phyloP scores from a whole-genome alignment of 1,139 yeast genomes.

The Torulaspora globosa region DNA sequence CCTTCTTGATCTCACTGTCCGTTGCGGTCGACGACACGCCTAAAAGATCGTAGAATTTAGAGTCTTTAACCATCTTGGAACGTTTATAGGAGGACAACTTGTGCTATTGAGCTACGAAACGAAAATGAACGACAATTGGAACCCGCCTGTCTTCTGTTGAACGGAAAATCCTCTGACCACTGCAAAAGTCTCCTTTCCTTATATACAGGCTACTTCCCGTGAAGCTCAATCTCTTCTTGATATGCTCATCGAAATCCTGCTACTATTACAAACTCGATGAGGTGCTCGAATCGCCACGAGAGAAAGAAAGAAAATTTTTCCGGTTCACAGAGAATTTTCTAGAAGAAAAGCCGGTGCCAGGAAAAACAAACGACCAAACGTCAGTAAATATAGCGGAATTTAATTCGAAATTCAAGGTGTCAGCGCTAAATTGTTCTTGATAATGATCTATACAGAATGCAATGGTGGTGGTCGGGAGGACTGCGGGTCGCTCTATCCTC shows the following conservation, averaged over 20 bases:
- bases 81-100: constrained; percentile 16
- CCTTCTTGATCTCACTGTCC: constrained; percentile 85
- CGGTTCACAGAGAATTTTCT: neutral
- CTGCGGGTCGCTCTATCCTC: too few relatives aligned
- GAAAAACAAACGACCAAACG: neutral
- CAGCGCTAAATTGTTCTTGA: too few relatives aligned
- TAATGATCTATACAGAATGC: neutral
- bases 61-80: constrained; percentile 75
- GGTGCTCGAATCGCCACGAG: neutral
- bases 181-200: neutral
- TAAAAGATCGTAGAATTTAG: constrained; percentile 78
- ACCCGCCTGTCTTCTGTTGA: neutral
- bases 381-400: too few relatives aligned
- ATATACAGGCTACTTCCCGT: neutral
- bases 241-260: neutral
- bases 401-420: too few relatives aligned
- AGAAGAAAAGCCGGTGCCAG: neutral
- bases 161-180: neutral
- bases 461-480: neutral
- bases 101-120: neutral
- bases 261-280: neutral
- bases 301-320: neutral
- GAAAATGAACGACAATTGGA: neutral
- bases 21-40: constrained; percentile 79
- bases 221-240: too few relatives aligned